Conservation (phyloP, 2,329 filamentous ascomycete genomes). For the Trichoderma sp. region DNA sequence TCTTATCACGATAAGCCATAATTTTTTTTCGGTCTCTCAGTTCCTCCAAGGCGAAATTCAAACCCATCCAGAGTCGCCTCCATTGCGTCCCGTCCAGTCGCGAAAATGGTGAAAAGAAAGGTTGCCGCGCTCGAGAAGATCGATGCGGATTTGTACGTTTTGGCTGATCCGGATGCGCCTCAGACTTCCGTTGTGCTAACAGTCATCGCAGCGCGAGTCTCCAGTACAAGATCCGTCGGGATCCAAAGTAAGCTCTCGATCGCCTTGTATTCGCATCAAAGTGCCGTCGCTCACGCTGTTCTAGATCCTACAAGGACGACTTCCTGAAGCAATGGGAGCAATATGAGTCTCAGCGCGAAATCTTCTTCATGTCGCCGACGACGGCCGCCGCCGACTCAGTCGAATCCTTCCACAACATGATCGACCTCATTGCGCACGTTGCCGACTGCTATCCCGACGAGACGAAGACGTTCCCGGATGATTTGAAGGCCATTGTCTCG, state of each 20-base stretch:
- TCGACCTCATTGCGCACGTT: conserved; percentile 91
- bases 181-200: conserved; percentile 24
- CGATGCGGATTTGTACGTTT: conserved; percentile 74
- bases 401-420: conserved; percentile 81
- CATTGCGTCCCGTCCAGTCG: not conserved
- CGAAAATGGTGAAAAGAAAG: conserved; percentile 77
- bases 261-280: not conserved
- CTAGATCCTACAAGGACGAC: conserved; percentile 84
- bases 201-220: conserved; percentile 63
- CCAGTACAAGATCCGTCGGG: conserved; percentile 86
- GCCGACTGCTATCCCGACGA: conserved; percentile 88
- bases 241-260: conserved; percentile 62
- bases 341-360: conserved; percentile 86
- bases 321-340: conserved; percentile 85
- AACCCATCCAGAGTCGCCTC: not conserved
- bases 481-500: conserved; percentile 76
- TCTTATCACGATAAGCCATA: conserved; percentile 14
- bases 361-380: conserved; percentile 81
- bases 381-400: conserved; percentile 74
- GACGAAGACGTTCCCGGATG: conserved; percentile 71
- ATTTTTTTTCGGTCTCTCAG: not conserved
- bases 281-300: not conserved
- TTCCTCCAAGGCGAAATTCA: not conserved
- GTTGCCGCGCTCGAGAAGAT: conserved; percentile 92
- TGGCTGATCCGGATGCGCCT: not conserved